Base-by-base conservation (phyloP, 257 asterid genomes). In the Nicotiana otophora region DNA sequence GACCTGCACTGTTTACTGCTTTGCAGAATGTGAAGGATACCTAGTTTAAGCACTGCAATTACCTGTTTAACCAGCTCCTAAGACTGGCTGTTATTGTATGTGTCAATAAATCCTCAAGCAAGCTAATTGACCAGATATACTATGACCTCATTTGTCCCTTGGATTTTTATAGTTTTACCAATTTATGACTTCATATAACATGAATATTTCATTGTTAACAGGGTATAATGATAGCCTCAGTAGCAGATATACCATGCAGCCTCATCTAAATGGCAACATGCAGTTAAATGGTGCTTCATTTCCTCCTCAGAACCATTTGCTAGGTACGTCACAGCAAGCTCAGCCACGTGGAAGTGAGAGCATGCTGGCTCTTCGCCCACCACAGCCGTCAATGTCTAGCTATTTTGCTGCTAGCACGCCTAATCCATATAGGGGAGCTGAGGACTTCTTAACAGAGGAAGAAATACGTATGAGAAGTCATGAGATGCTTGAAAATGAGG, bases 401-500 rank as follows among this genome's bases (percentile, higher is more conserved):
- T 95, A 88, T 86, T 84, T 88, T 12, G 80, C 83, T n/a, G 89
- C 84, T 26, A 89, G 89, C 83, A 81, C 98, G n/a, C 75, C 97
- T 17, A 91, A 85, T 85, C 84, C 86, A 54, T 51, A 89, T 62
- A 91, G 91, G 85, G 93, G 91, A 81, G 86, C 82, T 60, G 97
- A 93, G 20, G 93, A 92, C 63, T 89, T 88, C 67, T 81, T 87
- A 57, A 88, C 90, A 5, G 99, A 92, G 87, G 97, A 95, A 58
- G 98, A 95, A 57, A 92, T 95, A 77, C 97, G 99, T 23, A 77
- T 89, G 53, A 90, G 97, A 87, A 95, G 97, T 85, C 95, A 94
- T 10, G 98, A 95, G 89, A 94, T 95, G 96, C 98, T 95, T 82
- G 98, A 91, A 88, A 89, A 87, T 68, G 99, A 94, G 10, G 99